These are phyloP conservation scores for Earliella scabrosa DNA, from an alignment of 1,284 basidiomycete species.

Conservation along the genomic window DNA sequence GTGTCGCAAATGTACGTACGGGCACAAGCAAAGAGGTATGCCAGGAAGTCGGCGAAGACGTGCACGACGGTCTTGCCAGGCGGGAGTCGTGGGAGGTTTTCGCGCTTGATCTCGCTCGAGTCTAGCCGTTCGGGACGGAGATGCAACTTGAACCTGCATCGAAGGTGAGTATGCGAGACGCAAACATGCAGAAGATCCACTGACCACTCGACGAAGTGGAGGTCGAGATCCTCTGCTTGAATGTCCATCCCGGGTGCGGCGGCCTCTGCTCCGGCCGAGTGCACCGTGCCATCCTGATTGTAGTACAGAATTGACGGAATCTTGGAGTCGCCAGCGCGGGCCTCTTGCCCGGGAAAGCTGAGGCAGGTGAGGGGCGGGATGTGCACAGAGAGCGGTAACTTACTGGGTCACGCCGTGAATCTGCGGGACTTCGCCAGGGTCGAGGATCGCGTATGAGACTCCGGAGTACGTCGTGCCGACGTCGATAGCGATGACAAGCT, in stretches of 20 bases:
- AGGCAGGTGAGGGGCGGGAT: background rate
- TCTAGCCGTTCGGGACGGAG: slow-evolving; percentile 46
- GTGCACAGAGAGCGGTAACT: background rate
- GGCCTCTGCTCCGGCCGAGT: slow-evolving; percentile 58
- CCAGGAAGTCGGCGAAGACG: slow-evolving; percentile 57
- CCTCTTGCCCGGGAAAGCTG: slow-evolving; percentile 48
- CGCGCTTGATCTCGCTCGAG: slow-evolving; percentile 28
- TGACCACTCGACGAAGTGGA: slow-evolving; percentile 56
- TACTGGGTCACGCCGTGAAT: slow-evolving; percentile 51
- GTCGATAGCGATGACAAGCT: slow-evolving; percentile 55
- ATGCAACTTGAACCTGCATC: slow-evolving; percentile 62
- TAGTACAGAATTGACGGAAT: slow-evolving; percentile 63
- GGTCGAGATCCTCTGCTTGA: slow-evolving; percentile 49
- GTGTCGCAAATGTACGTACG: slow-evolving; percentile 51
- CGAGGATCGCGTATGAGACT: slow-evolving; percentile 48
- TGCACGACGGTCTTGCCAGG: slow-evolving; percentile 46
- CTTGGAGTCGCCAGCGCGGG: slow-evolving; percentile 49
- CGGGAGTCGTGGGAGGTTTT: slow-evolving; percentile 48
- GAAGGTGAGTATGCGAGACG: background rate
- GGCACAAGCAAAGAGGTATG: slow-evolving; percentile 51
- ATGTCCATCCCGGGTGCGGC: slow-evolving; percentile 45
- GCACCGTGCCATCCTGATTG: slow-evolving; percentile 46
- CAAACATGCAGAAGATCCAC: too few species aligned
- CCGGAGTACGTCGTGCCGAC: slow-evolving; percentile 59
- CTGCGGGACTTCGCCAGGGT: slow-evolving; percentile 51